Conservation (phyloP, 164 flowering plant species). For the Liriodendron chinense region DNA sequence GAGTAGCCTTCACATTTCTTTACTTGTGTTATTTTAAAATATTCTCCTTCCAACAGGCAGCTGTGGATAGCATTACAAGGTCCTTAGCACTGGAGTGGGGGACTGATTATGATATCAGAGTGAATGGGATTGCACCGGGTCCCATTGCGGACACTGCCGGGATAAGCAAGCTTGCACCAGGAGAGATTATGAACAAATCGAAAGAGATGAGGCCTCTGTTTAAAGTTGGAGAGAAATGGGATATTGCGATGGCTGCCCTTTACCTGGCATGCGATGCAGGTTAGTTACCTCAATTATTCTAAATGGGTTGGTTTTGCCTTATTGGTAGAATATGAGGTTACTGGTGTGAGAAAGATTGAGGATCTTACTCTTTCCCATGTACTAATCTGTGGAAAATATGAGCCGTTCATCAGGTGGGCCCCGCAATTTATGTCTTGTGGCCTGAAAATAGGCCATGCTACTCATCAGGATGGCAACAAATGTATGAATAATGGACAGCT, state of each 20-base stretch:
- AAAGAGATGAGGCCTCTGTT: conserved; percentile 48
- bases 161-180: conserved; percentile 66
- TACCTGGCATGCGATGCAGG: conserved; percentile 84
- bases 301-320: neutral
- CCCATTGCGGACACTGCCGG: conserved; percentile 83
- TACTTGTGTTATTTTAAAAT: neutral
- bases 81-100: conserved; percentile 95
- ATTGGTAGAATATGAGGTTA: neutral
- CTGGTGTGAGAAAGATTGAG: too few species aligned
- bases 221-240: conserved; percentile 87
- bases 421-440: too few species aligned
- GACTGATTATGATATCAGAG: conserved; percentile 83
- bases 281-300: conserved; percentile 20
- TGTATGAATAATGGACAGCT: too few species aligned
- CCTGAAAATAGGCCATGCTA: too few species aligned
- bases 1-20: neutral
- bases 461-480: too few species aligned
- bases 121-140: conserved; percentile 95
- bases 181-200: conserved; percentile 45
- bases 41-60: conserved; percentile 50
- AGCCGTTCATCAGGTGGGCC: neutral
- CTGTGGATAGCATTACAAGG: conserved; percentile 75
- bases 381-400: neutral
- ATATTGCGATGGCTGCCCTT: conserved; percentile 88
- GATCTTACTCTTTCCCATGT: neutral